Percentiles rank a stretch among this genome's conserved stretches.
Conservation (phyloP, 129 eudicot genomes). For the Oenanthe sinensis region DNA sequence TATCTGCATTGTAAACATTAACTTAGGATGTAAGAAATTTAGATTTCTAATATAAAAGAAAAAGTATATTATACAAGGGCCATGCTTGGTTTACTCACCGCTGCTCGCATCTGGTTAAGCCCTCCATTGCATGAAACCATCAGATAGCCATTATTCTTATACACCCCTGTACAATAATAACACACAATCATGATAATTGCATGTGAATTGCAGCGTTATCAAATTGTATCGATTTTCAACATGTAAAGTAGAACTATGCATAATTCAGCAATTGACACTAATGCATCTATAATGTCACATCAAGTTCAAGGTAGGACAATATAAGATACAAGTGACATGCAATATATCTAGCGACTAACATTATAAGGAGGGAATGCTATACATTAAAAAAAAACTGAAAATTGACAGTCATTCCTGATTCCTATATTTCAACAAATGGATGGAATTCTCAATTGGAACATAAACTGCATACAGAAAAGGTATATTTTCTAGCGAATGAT, state of each 20-base stretch:
- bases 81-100: constrained; percentile 52
- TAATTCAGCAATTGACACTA: neutral
- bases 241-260: neutral
- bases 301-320: neutral
- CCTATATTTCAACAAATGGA: neutral
- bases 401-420: neutral
- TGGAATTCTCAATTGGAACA: neutral
- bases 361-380: neutral
- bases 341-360: neutral
- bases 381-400: neutral
- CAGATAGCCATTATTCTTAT: constrained; percentile 93
- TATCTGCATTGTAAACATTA: constrained; percentile 40
- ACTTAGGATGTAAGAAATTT: neutral
- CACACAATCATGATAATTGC: constrained; percentile 13
- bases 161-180: constrained; percentile 52
- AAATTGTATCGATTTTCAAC: neutral
- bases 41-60: neutral
- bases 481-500: neutral
- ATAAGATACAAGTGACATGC: neutral
- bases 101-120: constrained; percentile 95
- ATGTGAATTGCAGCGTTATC: too few species aligned
- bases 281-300: constrained; percentile 10
- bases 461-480: neutral
- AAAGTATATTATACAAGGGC: neutral
- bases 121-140: constrained; percentile 99